Evolutionary conservation across 1,284 basidiomycete species (phyloP), one percentile per base, ranked within the genome.

Genomic region (Ceratobasidium sp.): DNA sequence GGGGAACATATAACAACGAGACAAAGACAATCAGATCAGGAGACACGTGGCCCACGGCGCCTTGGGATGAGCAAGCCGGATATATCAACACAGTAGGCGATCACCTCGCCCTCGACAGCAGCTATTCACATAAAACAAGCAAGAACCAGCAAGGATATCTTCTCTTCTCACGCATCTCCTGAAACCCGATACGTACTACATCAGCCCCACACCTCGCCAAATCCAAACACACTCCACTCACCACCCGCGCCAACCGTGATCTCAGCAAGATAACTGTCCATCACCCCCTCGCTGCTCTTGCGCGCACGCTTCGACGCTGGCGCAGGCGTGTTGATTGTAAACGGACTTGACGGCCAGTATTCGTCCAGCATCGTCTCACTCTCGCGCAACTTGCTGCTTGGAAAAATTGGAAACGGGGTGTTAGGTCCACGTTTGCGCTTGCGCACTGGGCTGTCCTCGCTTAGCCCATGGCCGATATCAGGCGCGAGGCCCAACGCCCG

Each of bases 291-390:
- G 11, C 44, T 48, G 16, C 42, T 44, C 54, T 59, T 70, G 7
- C 66, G 38, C 66, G 66, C 66, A n/a, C 66, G 53, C 66, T 70
- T 70, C 18, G 63, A 46, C 28, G 63, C 48, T n/a, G 66, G 66
- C 18, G 66, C 66, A 59, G 66, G 66, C 8, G 66, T 70, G 30
- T 59, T 70, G 54, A 70, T 58, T 54, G 54, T 56, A 54, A 70
- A 70, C 54, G 66, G 66, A 49, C 66, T 70, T 53, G 66, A 59
- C 6, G 64, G 64, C 66, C 66, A 70, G 28, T 36, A 48, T n/a
- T 70, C 66, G 30, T 70, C 66, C n/a, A 59, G 18, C 42, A 61
- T 25, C 23, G 60, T 61, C 42, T 61, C 60, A 33, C 66, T 70
- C 66, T 70, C 66, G n/a, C 66, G 36, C 21, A 70, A 36, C 42